These are phyloP conservation scores for Mycena pura DNA, from an alignment of 768 basidiomycete genomes.

Conservation along the genomic window DNA sequence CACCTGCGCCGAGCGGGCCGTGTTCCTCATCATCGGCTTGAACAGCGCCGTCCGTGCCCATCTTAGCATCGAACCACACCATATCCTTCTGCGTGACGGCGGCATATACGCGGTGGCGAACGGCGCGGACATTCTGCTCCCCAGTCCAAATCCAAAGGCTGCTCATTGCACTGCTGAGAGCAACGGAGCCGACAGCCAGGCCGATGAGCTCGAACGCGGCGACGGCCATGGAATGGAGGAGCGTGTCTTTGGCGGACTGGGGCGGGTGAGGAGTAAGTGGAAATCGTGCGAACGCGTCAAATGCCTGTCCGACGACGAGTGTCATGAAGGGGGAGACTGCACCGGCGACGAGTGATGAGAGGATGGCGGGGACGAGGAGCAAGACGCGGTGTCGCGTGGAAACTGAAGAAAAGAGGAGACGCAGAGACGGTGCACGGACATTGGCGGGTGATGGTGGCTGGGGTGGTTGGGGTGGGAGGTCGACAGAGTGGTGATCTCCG, in stretches of 20 bases:
- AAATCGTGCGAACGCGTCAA: slow-evolving; percentile 67
- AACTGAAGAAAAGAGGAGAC: slow-evolving; percentile 72
- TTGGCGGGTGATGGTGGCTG: slow-evolving; percentile 27
- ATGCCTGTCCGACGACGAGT: slow-evolving; percentile 75
- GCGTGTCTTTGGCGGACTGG: slow-evolving; percentile 42
- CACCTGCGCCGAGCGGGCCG: slow-evolving; percentile 68
- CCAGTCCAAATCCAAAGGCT: slow-evolving; percentile 76
- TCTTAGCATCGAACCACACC: slow-evolving; percentile 80
- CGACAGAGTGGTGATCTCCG: slow-evolving; percentile 22
- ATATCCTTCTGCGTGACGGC: slow-evolving; percentile 65
- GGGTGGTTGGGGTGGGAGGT: neutral
- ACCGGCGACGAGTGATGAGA: slow-evolving; percentile 68
- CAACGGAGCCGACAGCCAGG: slow-evolving; percentile 57
- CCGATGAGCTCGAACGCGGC: slow-evolving; percentile 61
- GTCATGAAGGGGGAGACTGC: slow-evolving; percentile 89
- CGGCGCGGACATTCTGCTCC: slow-evolving; percentile 64
- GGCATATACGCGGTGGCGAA: slow-evolving; percentile 63
- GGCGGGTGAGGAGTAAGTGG: slow-evolving; percentile 29
- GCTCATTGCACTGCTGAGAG: slow-evolving; percentile 66
- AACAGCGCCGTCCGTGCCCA: slow-evolving; percentile 56
- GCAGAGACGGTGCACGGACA: slow-evolving; percentile 54
- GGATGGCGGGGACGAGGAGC: slow-evolving; percentile 68
- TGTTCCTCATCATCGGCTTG: slow-evolving; percentile 43
- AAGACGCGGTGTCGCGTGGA: slow-evolving; percentile 59
- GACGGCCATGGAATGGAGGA: slow-evolving; percentile 55